Percentiles rank a stretch among this genome's conserved stretches.
These are phyloP conservation scores for Fusarium sp. DNA, from an alignment of 2,329 filamentous ascomycete genomes.

Conservation along the genomic window DNA sequence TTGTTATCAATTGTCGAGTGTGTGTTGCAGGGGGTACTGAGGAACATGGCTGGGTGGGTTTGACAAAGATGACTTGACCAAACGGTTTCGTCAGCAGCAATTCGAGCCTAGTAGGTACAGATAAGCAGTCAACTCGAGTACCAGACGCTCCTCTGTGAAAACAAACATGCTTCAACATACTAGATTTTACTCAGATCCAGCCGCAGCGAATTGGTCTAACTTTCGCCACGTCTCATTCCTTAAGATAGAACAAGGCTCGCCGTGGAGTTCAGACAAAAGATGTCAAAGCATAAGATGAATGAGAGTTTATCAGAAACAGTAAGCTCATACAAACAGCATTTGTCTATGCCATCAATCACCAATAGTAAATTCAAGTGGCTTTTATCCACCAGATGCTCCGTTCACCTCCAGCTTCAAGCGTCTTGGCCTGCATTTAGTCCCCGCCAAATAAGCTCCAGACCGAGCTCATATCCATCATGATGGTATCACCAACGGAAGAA, in stretches of 20 bases:
- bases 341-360: background rate
- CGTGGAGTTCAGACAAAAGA: background rate
- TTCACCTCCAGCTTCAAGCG: constrained; percentile 13
- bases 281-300: background rate
- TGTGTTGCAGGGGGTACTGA: constrained; percentile 11
- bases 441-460: constrained; percentile 38
- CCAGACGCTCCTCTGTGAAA: background rate
- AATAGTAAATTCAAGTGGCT: background rate
- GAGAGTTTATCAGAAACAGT: background rate
- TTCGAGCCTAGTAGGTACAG: background rate
- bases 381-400: constrained; percentile 11
- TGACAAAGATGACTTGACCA: background rate
- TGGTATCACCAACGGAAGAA: constrained; percentile 7
- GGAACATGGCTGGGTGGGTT: background rate
- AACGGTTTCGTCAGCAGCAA: background rate
- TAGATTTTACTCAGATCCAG: background rate
- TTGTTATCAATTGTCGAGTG: background rate
- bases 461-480: background rate
- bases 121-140: background rate
- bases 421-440: constrained; percentile 39
- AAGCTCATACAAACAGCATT: constrained; percentile 2
- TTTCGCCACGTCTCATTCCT: background rate
- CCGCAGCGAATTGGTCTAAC: background rate
- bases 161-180: background rate
- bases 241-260: background rate